A percentile compares a stretch with the other conserved stretches of the same genome.
These are phyloP conservation scores for Podochytrium sp. DNA, from an alignment of 192 early-diverging fungal genomes.

Conservation along the genomic window DNA sequence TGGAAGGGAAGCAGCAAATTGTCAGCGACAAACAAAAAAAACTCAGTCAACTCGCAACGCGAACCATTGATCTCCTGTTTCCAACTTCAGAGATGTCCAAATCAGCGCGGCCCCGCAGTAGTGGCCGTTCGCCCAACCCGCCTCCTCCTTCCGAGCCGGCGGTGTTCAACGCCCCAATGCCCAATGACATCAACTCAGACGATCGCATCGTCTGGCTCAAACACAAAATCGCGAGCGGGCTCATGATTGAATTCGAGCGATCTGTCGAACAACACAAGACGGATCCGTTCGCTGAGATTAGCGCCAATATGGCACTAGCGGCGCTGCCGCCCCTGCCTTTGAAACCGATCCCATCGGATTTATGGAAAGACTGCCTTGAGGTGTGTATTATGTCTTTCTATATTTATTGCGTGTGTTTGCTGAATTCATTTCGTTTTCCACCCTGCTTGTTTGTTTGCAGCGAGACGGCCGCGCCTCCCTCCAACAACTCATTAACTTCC, in stretches of 20 bases:
- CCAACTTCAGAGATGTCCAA: no score
- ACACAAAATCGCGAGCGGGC: slow-evolving; percentile 42
- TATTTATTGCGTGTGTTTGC: no score
- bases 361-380: slow-evolving; percentile 57
- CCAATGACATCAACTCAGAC: slow-evolving; percentile 27
- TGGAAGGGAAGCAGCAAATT: background rate
- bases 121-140: background rate
- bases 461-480: slow-evolving; percentile 44
- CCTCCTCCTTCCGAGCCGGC: background rate
- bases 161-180: background rate
- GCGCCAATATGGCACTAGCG: no score
- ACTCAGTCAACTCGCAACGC: background rate
- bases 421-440: no score
- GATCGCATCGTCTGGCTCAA: slow-evolving; percentile 48
- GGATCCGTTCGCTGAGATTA: background rate
- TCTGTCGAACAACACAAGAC: background rate
- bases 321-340: background rate
- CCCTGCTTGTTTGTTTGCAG: no score
- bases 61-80: no score
- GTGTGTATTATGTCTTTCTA: no score
- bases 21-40: background rate
- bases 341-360: slow-evolving; percentile 30
- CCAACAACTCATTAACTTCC: slow-evolving; percentile 45
- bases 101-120: background rate
- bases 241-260: slow-evolving; percentile 46